phyloP scores from a whole-genome alignment of 257 asterid species.

The Penstemon newberryi region DNA sequence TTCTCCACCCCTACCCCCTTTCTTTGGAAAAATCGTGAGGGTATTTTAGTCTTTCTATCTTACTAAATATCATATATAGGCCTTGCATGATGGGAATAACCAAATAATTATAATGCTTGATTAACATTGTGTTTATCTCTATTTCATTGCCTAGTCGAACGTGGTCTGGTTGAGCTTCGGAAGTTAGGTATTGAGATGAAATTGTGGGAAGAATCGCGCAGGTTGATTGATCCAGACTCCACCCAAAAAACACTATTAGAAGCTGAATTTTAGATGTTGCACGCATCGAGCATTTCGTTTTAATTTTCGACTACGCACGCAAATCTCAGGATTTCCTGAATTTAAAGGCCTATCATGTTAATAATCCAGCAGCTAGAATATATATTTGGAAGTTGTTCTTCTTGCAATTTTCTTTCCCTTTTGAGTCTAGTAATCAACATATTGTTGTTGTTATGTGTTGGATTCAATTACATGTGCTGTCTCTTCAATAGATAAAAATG shows the following conservation, averaged over 20 bases:
- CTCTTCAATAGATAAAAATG: no score
- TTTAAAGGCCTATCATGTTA: no score
- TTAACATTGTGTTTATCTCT: background rate
- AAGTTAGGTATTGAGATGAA: conserved; percentile 77
- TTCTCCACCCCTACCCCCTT: background rate
- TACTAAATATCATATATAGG: background rate
- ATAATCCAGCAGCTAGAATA: no score
- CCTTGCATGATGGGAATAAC: background rate
- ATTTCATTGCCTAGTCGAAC: conserved; percentile 51
- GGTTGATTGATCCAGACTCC: conserved; percentile 57
- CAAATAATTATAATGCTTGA: background rate
- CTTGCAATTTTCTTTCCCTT: no score
- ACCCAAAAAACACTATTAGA: conserved; percentile 51
- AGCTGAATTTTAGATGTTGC: conserved; percentile 32
- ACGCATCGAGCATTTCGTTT: no score
- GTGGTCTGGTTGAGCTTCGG: conserved; percentile 78
- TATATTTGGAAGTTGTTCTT: no score
- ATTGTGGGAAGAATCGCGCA: conserved; percentile 82
- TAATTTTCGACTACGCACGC: no score
- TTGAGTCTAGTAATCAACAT: no score
- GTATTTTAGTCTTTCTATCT: background rate
- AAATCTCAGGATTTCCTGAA: no score
- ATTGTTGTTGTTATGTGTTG: no score
- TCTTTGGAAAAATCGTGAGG: background rate
- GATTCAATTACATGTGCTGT: no score